These are phyloP conservation scores for Coemansia sp. DNA, from an alignment of 192 early-diverging fungal genomes.

Conservation along the genomic window DNA sequence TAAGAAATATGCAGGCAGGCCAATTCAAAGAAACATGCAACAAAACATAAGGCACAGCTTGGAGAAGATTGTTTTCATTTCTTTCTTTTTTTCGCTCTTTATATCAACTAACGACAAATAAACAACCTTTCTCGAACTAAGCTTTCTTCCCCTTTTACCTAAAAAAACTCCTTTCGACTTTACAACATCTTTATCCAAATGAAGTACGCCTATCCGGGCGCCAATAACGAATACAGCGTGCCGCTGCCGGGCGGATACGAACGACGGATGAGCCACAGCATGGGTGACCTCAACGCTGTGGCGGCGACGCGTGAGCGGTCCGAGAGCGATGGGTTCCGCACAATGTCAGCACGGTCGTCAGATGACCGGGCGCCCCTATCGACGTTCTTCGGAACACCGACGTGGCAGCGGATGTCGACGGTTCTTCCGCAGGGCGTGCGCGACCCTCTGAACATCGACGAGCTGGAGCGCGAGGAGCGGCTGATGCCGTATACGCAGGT, in stretches of 20 bases:
- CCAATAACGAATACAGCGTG: constrained; percentile 21
- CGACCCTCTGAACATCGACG: constrained; percentile 54
- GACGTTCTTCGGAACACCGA: constrained; percentile 37
- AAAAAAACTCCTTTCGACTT: no score
- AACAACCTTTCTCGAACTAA: no score
- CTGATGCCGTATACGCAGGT: constrained; percentile 50
- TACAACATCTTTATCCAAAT: background rate
- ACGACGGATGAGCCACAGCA: constrained; percentile 3
- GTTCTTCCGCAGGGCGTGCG: constrained; percentile 44
- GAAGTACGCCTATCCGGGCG: background rate
- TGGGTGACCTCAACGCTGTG: constrained; percentile 2
- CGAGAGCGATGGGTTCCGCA: constrained; percentile 33
- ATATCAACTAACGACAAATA: no score
- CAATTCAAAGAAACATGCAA: no score
- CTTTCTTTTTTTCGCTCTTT: no score
- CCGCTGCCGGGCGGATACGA: constrained; percentile 27
- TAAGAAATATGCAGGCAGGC: no score
- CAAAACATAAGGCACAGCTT: no score
- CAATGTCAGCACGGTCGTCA: constrained; percentile 35
- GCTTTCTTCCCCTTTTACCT: no score
- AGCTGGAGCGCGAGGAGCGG: constrained; percentile 54
- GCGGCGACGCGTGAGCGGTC: constrained; percentile 27
- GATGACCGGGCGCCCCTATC: constrained; percentile 44
- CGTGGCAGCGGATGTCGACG: constrained; percentile 50
- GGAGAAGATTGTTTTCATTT: no score